Conservation (phyloP, 2,329 filamentous ascomycete genomes). For the Claviceps sp. region DNA sequence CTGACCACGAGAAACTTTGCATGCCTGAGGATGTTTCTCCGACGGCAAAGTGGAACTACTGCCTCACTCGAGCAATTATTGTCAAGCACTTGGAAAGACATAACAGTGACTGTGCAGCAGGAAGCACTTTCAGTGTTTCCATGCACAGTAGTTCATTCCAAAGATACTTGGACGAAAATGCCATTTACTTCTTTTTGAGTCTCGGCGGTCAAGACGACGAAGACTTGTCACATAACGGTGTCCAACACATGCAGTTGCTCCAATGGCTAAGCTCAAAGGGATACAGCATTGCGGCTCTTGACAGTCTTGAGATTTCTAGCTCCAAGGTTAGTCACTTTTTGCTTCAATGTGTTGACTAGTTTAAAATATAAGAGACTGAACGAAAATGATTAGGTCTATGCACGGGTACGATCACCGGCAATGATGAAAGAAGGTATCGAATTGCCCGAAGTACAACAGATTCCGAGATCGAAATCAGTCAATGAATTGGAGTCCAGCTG, state of each 20-base stretch:
- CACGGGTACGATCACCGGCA: neutral
- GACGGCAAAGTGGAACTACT: constrained; percentile 34
- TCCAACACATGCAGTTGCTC: neutral
- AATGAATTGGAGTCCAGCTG: neutral
- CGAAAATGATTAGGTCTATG: neutral
- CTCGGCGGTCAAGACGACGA: neutral
- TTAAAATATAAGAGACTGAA: too few species aligned
- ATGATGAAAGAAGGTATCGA: neutral
- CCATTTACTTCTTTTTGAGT: constrained; percentile 54
- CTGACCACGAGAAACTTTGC: constrained; percentile 39
- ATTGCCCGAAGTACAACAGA: neutral
- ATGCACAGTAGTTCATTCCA: constrained; percentile 35
- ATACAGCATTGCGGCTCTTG: constrained; percentile 50
- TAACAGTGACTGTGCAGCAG: constrained; percentile 9
- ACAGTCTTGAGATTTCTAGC: constrained; percentile 42
- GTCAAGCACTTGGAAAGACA: constrained; percentile 43
- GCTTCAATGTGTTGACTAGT: neutral
- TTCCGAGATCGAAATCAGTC: neutral
- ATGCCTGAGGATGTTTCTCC: constrained; percentile 26
- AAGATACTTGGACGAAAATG: constrained; percentile 38
- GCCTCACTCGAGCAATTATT: constrained; percentile 48
- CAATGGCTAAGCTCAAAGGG: constrained; percentile 28
- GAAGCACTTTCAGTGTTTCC: constrained; percentile 7
- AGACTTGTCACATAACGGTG: neutral
- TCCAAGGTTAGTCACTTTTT: constrained; percentile 1